Conservation (phyloP, 2,329 filamentous ascomycete genomes). For the Neopestalotiopsis sp. region DNA sequence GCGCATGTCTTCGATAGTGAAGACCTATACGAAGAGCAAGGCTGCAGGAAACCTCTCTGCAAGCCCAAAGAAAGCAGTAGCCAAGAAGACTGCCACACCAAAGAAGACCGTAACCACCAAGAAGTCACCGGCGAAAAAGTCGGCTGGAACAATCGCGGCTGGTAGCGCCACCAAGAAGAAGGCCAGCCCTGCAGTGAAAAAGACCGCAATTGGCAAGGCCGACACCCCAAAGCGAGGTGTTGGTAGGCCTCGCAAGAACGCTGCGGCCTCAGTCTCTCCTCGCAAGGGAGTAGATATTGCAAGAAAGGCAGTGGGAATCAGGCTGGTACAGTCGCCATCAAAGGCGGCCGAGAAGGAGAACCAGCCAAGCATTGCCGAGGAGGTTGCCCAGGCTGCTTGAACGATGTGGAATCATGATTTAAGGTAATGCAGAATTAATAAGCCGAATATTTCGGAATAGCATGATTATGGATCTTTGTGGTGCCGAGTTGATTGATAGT, state of each 20-base stretch:
- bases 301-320: slow-evolving; percentile 39
- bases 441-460: background rate
- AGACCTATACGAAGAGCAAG: slow-evolving; percentile 36
- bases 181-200: slow-evolving; percentile 17
- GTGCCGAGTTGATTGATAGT: background rate
- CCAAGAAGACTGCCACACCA: slow-evolving; percentile 21
- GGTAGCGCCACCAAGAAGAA: slow-evolving; percentile 21
- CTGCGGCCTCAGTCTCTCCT: slow-evolving; percentile 22
- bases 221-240: slow-evolving; percentile 4
- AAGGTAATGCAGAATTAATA: background rate
- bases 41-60: slow-evolving; percentile 17
- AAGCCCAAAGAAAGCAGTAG: slow-evolving; percentile 27
- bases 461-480: background rate
- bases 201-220: slow-evolving; percentile 7
- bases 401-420: background rate
- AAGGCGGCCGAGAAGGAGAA: background rate
- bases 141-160: slow-evolving; percentile 32
- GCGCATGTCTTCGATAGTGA: slow-evolving; percentile 34
- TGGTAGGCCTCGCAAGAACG: slow-evolving; percentile 23
- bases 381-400: background rate
- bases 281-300: slow-evolving; percentile 33
- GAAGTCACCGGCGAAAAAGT: slow-evolving; percentile 26
- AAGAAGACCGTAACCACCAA: slow-evolving; percentile 6
- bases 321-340: slow-evolving; percentile 40
- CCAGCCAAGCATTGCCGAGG: background rate